Evolutionary conservation across 257 asterid genomes (phyloP), one percentile per base, ranked within the genome.

Genomic region (Verbascum thapsus): DNA sequence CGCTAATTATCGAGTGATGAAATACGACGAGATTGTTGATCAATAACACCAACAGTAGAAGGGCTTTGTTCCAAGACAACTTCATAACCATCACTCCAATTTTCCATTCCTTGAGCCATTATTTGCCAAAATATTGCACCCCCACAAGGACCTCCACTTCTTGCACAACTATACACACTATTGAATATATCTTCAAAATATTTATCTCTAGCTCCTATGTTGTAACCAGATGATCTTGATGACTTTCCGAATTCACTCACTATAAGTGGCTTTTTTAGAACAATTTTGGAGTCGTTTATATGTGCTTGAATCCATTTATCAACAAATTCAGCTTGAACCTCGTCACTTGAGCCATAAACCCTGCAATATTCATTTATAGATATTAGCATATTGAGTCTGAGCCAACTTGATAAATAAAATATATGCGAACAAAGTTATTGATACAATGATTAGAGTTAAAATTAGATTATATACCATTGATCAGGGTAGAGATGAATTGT

Each of bases 211-310:
- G n/a, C 58, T 37, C 22, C 55, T 8, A 63, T 65, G 35, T 12
- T 74, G 44, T 51, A 74, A 0, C 76, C 76, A 11, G 63, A 16
- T 22, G 71, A 32, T 43, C 63, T 74, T 26, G 76, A 58, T 0
- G 79, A 83, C 55, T 85, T 85, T 0, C 86, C 88, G 1, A 85
- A 85, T 55, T 82, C 94, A 0, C 85, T 54, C 1, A 74, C 23
- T 8, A 69, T 10, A 7, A 74, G 9, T 0, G 79, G 79, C 23
- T 69, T 74, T 43, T 39, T 41, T 9, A 74, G 47, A 11, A 64
- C 52, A n/a, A 51, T 8, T 37, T 61, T 58, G 3, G 76, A 64
- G 50, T 74, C 80, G 9, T 52, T 42, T 22, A 67, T 59, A 12
- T 74, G 80, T 30, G 69, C 60, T 58, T 26, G 44, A 18, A 74